Evolutionary conservation across 1,284 basidiomycete species (phyloP).

Genomic region (Ustilago sp.): DNA sequence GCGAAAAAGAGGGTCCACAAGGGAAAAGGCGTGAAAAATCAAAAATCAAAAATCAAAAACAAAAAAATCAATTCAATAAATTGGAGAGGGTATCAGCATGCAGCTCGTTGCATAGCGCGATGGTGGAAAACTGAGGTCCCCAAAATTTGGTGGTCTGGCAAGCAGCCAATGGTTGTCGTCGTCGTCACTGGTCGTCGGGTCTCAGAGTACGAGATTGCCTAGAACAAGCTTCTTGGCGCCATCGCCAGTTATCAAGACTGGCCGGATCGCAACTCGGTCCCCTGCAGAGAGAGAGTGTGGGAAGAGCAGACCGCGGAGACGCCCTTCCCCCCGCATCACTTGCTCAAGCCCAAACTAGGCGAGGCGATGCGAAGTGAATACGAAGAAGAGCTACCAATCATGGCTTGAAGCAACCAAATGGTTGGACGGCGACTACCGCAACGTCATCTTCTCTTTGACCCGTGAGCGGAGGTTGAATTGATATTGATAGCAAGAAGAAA

Average conservation of each 20-base stretch:
- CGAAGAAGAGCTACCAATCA: not conserved
- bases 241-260: not conserved
- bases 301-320: not conserved
- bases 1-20: conserved; percentile 16
- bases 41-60: conserved; percentile 11
- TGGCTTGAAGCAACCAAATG: not conserved
- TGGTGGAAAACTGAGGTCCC: conserved; percentile 6
- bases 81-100: conserved; percentile 34
- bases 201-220: not conserved
- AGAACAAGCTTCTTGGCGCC: not conserved
- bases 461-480: conserved; percentile 7
- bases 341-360: no score
- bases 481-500: not conserved
- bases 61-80: conserved; percentile 1
- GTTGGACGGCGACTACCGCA: not conserved
- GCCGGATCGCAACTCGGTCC: not conserved
- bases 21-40: not conserved
- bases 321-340: no score
- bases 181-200: conserved; percentile 3
- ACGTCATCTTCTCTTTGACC: conserved; percentile 2
- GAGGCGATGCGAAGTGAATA: not conserved
- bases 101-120: conserved; percentile 24
- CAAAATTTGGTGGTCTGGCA: not conserved
- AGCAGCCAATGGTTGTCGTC: not conserved
- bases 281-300: not conserved